Base-by-base conservation (phyloP, 2,329 filamentous ascomycete genomes). In the Aspergillus neoniger region DNA sequence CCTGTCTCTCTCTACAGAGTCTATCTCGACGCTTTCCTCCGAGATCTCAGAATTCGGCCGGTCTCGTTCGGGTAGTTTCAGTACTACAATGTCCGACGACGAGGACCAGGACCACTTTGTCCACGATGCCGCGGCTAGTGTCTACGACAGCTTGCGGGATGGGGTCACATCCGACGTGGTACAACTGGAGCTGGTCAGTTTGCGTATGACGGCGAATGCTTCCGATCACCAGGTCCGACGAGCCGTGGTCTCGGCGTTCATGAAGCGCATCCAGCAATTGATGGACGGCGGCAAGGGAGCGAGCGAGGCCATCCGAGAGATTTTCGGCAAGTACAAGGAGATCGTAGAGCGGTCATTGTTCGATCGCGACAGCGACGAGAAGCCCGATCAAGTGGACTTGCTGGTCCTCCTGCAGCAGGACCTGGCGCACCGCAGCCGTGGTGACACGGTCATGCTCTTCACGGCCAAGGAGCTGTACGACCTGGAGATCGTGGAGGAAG, bases 141-240 rank as follows among this genome's bases (percentile, higher is more conserved):
- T 98, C n/a, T 84, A 93, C 63, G 93, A 97, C 70, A 91, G 92
- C 23, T 83, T 98, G 44, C 88, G 90, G 55, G 85, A 87, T 62
- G 89, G 88, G 21, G 81, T 86, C 53, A 85, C 86, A 14, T 86
- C 87, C 10, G 91, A 96, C 72, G 95, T 96, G 65, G 93, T 96
- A 70, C 92, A 94, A 74, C 85, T 98, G 36, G 95, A 99, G 74
- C 90, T 99, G 64, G 96, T 93, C 81, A 91, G 92, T 50, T 83
- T 98, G n/a, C 89, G 94, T 10, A 91, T 99, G 75, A 90, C 89
- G 57, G 91, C 91, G 70, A 92, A 98, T 70, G 95, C 95, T 2
- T 93, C 92, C 1, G 94, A 96, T 71, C 85, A 89, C 65, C 90
- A 95, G 75, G 91, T 98, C 70, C 91, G 94, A 48, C 88, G 89